phyloP scores from a whole-genome alignment of 345 rosid species.

The Limnanthes douglasii region DNA sequence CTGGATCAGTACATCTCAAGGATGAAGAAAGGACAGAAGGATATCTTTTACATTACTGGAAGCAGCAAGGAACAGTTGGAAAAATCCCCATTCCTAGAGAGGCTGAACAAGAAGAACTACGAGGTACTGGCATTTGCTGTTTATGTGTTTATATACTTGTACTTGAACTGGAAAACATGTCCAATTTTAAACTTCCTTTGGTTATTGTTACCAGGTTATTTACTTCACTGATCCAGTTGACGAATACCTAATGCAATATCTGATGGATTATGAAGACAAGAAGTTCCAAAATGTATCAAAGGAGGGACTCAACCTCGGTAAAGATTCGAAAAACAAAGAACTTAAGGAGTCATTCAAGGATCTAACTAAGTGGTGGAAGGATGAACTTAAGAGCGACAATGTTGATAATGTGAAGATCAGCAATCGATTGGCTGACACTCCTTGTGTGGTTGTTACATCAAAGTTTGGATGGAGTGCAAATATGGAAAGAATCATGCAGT shows the following conservation, averaged over 20 bases:
- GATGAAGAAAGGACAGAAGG: constrained; percentile 81
- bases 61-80: constrained; percentile 82
- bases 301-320: constrained; percentile 83
- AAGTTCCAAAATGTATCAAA: constrained; percentile 94
- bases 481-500: constrained; percentile 97
- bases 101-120: constrained; percentile 85
- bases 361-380: constrained; percentile 94
- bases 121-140: constrained; percentile 29
- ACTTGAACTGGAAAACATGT: no score
- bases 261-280: constrained; percentile 92
- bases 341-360: constrained; percentile 88
- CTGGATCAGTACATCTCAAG: constrained; percentile 93
- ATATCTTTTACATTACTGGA: constrained; percentile 93
- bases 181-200: not conserved
- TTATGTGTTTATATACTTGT: not conserved
- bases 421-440: constrained; percentile 81
- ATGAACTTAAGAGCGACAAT: constrained; percentile 53
- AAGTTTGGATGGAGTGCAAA: constrained; percentile 97
- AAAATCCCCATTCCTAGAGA: constrained; percentile 91
- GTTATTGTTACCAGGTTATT: constrained; percentile 49
- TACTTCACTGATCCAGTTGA: constrained; percentile 97
- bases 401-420: constrained; percentile 91
- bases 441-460: constrained; percentile 90
- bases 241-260: constrained; percentile 94
- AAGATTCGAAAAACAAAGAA: constrained; percentile 67